Evolutionary conservation across 192 early-diverging fungal genomes (phyloP).

Genomic region (Spinellus fusiger): DNA sequence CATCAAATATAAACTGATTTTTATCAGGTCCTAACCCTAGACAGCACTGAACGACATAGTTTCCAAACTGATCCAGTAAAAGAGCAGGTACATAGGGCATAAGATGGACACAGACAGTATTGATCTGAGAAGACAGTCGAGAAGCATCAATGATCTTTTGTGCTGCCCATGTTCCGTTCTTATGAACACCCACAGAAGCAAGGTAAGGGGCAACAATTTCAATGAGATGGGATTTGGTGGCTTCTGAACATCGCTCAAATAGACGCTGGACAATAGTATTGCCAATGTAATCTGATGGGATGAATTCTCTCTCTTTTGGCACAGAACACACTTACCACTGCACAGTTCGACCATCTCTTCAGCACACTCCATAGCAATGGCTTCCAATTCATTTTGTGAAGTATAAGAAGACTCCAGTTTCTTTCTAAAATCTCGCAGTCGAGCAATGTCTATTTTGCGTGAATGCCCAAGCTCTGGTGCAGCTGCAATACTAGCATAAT

Average conservation of each 20-base stretch:
- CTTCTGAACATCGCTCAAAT: slow-evolving; percentile 70
- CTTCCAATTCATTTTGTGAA: slow-evolving; percentile 66
- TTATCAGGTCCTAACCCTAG: slow-evolving; percentile 66
- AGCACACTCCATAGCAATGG: slow-evolving; percentile 67
- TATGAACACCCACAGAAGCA: slow-evolving; percentile 88
- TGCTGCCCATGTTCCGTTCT: slow-evolving; percentile 97
- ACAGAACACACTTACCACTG: slow-evolving; percentile 71
- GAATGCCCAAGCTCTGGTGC: slow-evolving; percentile 63
- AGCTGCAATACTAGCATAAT: slow-evolving; percentile 49
- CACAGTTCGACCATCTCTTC: slow-evolving; percentile 85
- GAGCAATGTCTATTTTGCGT: slow-evolving; percentile 66
- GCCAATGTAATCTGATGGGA: slow-evolving; percentile 92
- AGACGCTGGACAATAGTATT: slow-evolving; percentile 91
- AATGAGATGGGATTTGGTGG: slow-evolving; percentile 66
- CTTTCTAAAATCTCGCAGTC: slow-evolving; percentile 85
- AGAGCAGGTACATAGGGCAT: slow-evolving; percentile 75
- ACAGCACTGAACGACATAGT: slow-evolving; percentile 98
- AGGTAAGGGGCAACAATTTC: slow-evolving; percentile 74
- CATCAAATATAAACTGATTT: slow-evolving; percentile 94
- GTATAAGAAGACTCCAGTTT: slow-evolving; percentile 68
- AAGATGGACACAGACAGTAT: slow-evolving; percentile 52
- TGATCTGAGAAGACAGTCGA: slow-evolving; percentile 53
- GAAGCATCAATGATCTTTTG: slow-evolving; percentile 95
- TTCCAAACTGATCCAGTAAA: slow-evolving; percentile 93
- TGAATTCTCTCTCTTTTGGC: too few species aligned